phyloP scores from a whole-genome alignment of 768 basidiomycete species.

The Psilocybe cyanescens region DNA sequence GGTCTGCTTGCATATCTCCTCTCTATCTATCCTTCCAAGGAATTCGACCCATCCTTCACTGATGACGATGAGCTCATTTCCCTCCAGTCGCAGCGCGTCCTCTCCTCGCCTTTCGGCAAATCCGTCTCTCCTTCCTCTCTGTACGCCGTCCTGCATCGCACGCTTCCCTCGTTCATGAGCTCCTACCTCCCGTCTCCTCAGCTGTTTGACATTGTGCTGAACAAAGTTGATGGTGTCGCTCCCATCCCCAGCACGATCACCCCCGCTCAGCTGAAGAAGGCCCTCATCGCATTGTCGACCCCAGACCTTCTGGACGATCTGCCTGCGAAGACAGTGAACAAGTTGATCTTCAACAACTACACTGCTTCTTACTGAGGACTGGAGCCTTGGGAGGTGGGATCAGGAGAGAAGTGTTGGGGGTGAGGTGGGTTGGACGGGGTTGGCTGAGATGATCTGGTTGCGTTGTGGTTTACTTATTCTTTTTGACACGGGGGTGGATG shows the following conservation, averaged over 20 bases:
- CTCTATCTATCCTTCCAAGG: slow-evolving; percentile 76
- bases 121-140: slow-evolving; percentile 36
- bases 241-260: slow-evolving; percentile 56
- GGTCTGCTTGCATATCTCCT: slow-evolving; percentile 92
- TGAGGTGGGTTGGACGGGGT: neutral
- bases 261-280: slow-evolving; percentile 78
- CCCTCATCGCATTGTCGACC: slow-evolving; percentile 65
- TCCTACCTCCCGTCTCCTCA: slow-evolving; percentile 58
- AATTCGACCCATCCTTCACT: slow-evolving; percentile 58
- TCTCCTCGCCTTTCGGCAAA: slow-evolving; percentile 33
- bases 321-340: slow-evolving; percentile 62
- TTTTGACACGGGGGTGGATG: too few relatives aligned
- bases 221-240: slow-evolving; percentile 27
- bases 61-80: slow-evolving; percentile 38
- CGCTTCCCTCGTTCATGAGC: slow-evolving; percentile 62
- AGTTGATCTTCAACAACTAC: slow-evolving; percentile 83
- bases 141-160: slow-evolving; percentile 57
- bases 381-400: neutral
- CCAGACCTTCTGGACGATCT: slow-evolving; percentile 51
- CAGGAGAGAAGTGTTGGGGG: neutral
- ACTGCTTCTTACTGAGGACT: slow-evolving; percentile 34
- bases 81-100: slow-evolving; percentile 35
- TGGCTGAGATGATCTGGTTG: neutral
- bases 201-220: slow-evolving; percentile 41
- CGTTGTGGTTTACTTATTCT: too few relatives aligned